Evolutionary conservation across 345 rosid species (phyloP), one percentile per base, ranked within the genome.

Genomic region (Alliaria petiolata): DNA sequence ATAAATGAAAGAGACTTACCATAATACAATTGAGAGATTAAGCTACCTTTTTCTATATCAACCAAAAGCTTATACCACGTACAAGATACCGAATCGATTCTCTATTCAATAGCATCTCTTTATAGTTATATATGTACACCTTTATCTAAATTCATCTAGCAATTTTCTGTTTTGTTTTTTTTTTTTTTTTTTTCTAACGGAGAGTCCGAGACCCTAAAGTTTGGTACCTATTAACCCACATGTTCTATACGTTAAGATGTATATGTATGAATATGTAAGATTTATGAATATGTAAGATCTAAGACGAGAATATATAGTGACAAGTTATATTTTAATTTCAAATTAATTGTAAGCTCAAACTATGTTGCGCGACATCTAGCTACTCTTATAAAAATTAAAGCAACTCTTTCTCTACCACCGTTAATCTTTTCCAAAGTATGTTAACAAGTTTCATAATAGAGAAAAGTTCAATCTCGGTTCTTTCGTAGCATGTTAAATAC

Each of bases 1-100:
- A 76, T 56, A 76, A 64, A 56, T 76, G 80, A 76, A 76, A 76
- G 71, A 57, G 76, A 70, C 80, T 70, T 64, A 63, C 71, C 80
- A 70, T 55, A 58, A 76, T 55, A 25, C 70, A 76, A 76, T 76
- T 56, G 65, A 62, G 73, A 61, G 79, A 76, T 69, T 76, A 76
- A 75, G 65, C 34, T 51, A 44, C 52, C 58, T 60, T 67, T 74
- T 67, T 34, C 38, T 44, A 75, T 67, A 52, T 62, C 79, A 61
- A 62, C 70, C 50, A 68, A 75, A 75, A 67, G 78, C 78, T 60
- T 59, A 75, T 75, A 61, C 70, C 65, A 68, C 59, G 58, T 68
- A 75, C 30, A 62, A 53, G 79, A 69, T 75, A 28, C 75, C 75
- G 79, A 75, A 75, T 75, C 45, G 79, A 75, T 62, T 75, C 79